These are phyloP conservation scores for Punica granatum DNA, from an alignment of 345 rosid species.

Conservation along the genomic window DNA sequence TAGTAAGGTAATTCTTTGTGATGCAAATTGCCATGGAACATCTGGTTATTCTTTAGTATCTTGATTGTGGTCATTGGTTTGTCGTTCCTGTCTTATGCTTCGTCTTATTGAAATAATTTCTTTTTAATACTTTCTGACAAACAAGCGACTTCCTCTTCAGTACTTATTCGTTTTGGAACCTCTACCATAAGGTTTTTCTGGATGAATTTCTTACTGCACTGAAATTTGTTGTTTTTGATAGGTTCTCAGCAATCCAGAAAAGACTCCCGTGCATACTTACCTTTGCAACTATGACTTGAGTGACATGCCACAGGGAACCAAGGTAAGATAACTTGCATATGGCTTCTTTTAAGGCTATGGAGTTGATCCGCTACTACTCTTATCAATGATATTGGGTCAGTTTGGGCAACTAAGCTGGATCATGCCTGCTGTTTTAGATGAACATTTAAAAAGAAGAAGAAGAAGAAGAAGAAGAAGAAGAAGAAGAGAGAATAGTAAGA, in stretches of 20 bases:
- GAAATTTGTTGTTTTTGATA: conserved; percentile 21
- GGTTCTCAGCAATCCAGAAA: conserved; percentile 99
- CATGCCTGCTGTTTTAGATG: background rate
- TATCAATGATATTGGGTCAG: background rate
- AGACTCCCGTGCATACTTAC: conserved; percentile 92
- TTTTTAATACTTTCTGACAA: background rate
- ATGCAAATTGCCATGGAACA: background rate
- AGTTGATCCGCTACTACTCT: background rate
- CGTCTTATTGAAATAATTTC: background rate
- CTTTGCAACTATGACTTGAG: conserved; percentile 92
- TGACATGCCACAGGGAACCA: conserved; percentile 90
- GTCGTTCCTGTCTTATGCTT: background rate
- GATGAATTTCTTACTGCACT: conserved; percentile 13
- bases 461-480: no score
- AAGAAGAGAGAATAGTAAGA: no score
- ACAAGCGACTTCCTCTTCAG: background rate
- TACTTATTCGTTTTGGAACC: background rate
- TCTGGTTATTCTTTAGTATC: background rate
- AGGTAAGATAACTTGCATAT: conserved; percentile 27
- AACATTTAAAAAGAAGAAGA: no score
- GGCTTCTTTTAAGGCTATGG: background rate
- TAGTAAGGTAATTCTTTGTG: background rate
- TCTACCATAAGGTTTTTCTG: background rate
- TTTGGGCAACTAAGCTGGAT: background rate
- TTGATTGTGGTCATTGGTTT: background rate